A percentile compares a stretch with the other conserved stretches of the same genome.
These are phyloP conservation scores for Paracoccidioides brasiliensis DNA, from an alignment of 2,329 filamentous ascomycete genomes.

Conservation along the genomic window DNA sequence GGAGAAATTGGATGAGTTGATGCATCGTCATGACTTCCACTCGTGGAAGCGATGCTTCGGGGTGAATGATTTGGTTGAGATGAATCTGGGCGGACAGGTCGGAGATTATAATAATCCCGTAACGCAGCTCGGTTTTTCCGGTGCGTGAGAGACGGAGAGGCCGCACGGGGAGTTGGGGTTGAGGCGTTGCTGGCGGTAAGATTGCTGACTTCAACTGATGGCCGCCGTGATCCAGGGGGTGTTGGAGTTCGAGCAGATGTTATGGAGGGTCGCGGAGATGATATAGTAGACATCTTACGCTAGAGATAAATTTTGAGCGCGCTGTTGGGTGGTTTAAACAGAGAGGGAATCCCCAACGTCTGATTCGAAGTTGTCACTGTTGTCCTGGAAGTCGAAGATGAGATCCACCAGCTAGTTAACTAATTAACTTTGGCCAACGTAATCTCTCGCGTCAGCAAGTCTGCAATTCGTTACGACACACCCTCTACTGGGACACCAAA, in stretches of 20 bases:
- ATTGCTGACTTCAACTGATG: conserved; percentile 54
- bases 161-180: conserved; percentile 28
- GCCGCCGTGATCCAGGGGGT: conserved; percentile 61
- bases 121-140: conserved; percentile 71
- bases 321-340: background rate
- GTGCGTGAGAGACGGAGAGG: conserved; percentile 24
- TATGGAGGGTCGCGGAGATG: conserved; percentile 47
- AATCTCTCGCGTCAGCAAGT: too few relatives aligned
- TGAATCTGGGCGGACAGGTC: conserved; percentile 32
- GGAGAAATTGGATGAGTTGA: conserved; percentile 24
- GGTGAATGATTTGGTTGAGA: conserved; percentile 18
- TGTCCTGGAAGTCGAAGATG: background rate
- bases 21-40: conserved; percentile 26
- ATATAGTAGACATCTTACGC: conserved; percentile 44
- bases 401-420: background rate
- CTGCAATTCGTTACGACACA: too few relatives aligned
- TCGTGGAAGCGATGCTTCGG: conserved; percentile 25
- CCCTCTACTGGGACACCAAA: too few relatives aligned
- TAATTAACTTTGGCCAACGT: too few relatives aligned
- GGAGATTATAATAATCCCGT: conserved; percentile 88
- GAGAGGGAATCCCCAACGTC: too few relatives aligned
- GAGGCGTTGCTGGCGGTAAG: conserved; percentile 26
- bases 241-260: conserved; percentile 46
- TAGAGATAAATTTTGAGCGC: background rate
- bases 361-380: background rate